Base-by-base conservation (phyloP, 257 asterid genomes). In the Solanum sejunctum region DNA sequence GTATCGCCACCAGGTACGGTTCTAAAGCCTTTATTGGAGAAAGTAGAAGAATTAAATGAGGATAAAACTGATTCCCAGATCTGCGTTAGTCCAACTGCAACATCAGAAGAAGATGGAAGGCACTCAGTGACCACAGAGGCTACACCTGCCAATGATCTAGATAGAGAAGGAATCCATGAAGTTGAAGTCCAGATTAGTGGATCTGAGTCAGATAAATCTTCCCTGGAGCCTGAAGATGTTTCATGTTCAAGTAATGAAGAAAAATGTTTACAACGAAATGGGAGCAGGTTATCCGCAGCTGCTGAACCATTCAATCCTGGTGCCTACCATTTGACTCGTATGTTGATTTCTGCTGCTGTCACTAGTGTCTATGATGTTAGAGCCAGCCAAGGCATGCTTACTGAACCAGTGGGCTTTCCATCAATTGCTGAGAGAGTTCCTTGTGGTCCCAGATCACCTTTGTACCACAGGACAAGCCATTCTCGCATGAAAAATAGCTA, bases 1-100 rank as follows among this genome's bases (percentile, higher is more conserved):
- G 94, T 89, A 86, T 93, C 99, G 54, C 93, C 98, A 64, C 99
- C 98, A 85, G 99, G 99, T 91, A 94, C 98, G 61, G 94, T 97
- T 92, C 95, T 93, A 85, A 97, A 95, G 98, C 98, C 99, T 92
- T 88, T 92, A 84, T 82, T 87, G 95, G 98, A 90, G 93, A 95
- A 92, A 91, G 91, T 91, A 86, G 97, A 93, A 92, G 98, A 91
- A 87, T 89, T 89, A 85, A 87, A 87, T 69, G 93, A 92, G 87
- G 95, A 87, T 90, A 89, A 89, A 86, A 87, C 92, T 87, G 97
- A 92, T 86, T 83, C 84, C 88, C 91, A 86, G 84, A 86, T 89
- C 80, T 87, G 89, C 90, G 83, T 86, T 92, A 92, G 94, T 86
- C 95, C 91, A 84, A 91, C 88, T 79, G 94, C 91, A 88, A 85